Conservation (phyloP, 1,139 yeast genomes). For the Geotrichum citri-aurantii region DNA sequence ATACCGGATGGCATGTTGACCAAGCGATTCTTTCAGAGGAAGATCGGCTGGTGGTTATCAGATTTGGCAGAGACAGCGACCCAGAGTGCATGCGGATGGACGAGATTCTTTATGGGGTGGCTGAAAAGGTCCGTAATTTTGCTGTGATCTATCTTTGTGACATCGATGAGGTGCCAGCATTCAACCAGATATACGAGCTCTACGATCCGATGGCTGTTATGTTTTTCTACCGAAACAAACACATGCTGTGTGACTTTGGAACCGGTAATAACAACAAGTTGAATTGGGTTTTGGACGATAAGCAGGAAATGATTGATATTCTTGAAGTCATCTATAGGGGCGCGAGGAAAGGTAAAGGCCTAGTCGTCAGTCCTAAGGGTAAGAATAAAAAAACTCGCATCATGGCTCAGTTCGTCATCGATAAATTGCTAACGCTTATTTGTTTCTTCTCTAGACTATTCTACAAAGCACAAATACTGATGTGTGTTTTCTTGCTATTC, state of each 20-base stretch:
- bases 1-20: slow-evolving; percentile 96
- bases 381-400: slow-evolving; percentile 13
- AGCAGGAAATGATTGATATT: slow-evolving; percentile 87
- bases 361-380: slow-evolving; percentile 76
- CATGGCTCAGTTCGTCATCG: neutral
- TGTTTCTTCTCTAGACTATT: slow-evolving; percentile 22
- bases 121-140: slow-evolving; percentile 81
- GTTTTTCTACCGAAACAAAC: slow-evolving; percentile 92
- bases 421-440: neutral
- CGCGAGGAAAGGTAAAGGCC: slow-evolving; percentile 87
- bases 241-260: slow-evolving; percentile 97
- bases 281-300: slow-evolving; percentile 70
- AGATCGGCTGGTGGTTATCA: slow-evolving; percentile 75
- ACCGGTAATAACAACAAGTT: slow-evolving; percentile 95
- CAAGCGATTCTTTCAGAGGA: slow-evolving; percentile 86
- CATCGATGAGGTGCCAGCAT: slow-evolving; percentile 83
- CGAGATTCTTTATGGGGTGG: slow-evolving; percentile 69
- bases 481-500: neutral
- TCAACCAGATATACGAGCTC: slow-evolving; percentile 87
- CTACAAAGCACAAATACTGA: slow-evolving; percentile 35
- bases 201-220: slow-evolving; percentile 87
- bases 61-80: slow-evolving; percentile 79
- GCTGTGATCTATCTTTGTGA: slow-evolving; percentile 87
- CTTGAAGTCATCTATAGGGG: slow-evolving; percentile 87
- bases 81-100: slow-evolving; percentile 87